phyloP scores from a whole-genome alignment of 805 yeast species.

The Cyberlindnera maritima region DNA sequence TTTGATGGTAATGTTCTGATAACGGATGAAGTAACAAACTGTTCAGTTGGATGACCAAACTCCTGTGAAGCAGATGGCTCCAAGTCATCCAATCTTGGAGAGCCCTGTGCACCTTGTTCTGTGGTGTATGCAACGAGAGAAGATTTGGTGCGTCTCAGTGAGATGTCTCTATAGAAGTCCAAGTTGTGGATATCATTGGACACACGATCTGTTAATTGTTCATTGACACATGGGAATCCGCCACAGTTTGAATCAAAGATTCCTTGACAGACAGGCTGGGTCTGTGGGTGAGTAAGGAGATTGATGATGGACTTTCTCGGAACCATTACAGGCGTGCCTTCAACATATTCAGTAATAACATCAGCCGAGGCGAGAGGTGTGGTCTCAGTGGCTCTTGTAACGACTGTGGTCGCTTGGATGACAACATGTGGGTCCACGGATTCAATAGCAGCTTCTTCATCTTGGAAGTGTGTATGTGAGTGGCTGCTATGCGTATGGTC shows the following conservation, averaged over 20 bases:
- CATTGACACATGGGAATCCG: constrained; percentile 20
- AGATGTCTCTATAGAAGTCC: constrained; percentile 24
- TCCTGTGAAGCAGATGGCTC: background rate
- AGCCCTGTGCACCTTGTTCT: background rate
- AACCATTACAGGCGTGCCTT: background rate
- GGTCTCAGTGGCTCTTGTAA: background rate
- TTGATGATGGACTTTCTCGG: background rate
- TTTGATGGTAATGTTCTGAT: constrained; percentile 8
- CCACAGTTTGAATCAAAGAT: constrained; percentile 23
- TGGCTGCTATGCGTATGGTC: background rate
- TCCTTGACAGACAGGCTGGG: constrained; percentile 18
- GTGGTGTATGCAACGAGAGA: constrained; percentile 26
- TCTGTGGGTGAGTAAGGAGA: constrained; percentile 5
- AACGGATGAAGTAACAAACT: background rate
- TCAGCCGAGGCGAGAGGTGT: constrained; percentile 1
- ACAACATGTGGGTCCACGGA: background rate
- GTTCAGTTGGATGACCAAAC: background rate
- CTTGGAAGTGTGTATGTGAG: background rate
- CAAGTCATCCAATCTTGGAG: background rate
- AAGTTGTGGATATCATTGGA: constrained; percentile 26
- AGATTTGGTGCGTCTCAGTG: constrained; percentile 8
- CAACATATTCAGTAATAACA: background rate
- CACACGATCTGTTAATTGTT: constrained; percentile 20
- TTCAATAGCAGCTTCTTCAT: constrained; percentile 6
- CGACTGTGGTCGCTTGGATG: background rate